Evolutionary conservation across 129 eudicot species (phyloP).

Genomic region (Flaveria brownii): DNA sequence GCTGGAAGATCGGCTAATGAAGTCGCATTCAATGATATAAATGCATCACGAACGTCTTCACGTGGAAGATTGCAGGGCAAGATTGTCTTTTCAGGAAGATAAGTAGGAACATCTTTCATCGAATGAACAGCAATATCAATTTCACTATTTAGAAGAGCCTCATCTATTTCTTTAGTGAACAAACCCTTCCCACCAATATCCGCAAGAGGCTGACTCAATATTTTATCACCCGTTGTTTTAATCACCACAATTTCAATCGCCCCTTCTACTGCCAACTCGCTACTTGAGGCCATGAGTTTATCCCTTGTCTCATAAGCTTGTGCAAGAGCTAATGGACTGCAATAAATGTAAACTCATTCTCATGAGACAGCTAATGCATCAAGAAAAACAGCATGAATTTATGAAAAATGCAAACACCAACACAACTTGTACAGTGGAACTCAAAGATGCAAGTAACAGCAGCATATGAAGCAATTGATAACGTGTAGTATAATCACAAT

Average conservation of each 20-base stretch:
- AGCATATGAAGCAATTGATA: slow-evolving; percentile 6
- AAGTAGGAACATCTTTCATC: slow-evolving; percentile 98
- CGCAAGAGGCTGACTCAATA: slow-evolving; percentile 84
- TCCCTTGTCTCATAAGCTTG: slow-evolving; percentile 91
- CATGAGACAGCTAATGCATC: background rate
- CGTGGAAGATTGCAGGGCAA: slow-evolving; percentile 94
- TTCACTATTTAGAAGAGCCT: slow-evolving; percentile 79
- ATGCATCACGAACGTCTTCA: slow-evolving; percentile 97
- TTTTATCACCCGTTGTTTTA: slow-evolving; percentile 94
- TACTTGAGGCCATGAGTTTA: slow-evolving; percentile 65
- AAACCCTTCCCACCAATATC: slow-evolving; percentile 98
- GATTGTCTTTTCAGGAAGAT: slow-evolving; percentile 85
- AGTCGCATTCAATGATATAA: slow-evolving; percentile 67
- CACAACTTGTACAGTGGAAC: background rate
- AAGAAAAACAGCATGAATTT: background rate
- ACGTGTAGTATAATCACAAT: background rate
- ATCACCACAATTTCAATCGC: slow-evolving; percentile 85
- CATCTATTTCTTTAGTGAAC: slow-evolving; percentile 94
- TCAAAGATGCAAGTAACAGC: background rate
- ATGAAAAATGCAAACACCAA: background rate
- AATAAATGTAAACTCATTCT: slow-evolving; percentile 38
- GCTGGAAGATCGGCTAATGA: slow-evolving; percentile 84
- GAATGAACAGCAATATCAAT: slow-evolving; percentile 98
- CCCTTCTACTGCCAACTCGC: slow-evolving; percentile 86
- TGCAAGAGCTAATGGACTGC: slow-evolving; percentile 97